A percentile compares a stretch with the other conserved stretches of the same genome.
These are phyloP conservation scores for Yamadazyma epiphylla DNA, from an alignment of 1,139 yeast genomes.

Conservation along the genomic window DNA sequence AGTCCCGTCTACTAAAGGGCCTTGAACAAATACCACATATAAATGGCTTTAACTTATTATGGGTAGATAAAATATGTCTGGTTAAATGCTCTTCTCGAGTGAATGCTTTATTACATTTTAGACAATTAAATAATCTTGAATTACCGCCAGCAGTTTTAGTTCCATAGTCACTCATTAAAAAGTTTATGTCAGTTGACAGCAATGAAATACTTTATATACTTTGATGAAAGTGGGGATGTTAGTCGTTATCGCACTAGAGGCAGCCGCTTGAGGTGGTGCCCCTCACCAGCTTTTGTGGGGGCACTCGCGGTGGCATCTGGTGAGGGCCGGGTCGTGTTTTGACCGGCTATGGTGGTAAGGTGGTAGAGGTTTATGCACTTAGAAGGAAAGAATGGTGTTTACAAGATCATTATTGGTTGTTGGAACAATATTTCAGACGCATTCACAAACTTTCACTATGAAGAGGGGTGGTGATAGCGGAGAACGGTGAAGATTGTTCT, in stretches of 20 bases:
- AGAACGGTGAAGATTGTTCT: no score
- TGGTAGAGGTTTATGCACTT: no score
- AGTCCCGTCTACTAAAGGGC: slow-evolving; percentile 88
- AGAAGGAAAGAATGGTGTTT: no score
- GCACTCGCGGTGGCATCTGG: neutral
- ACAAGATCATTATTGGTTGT: no score
- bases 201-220: neutral
- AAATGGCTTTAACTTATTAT: slow-evolving; percentile 46
- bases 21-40: slow-evolving; percentile 95
- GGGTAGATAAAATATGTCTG: slow-evolving; percentile 42
- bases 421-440: no score
- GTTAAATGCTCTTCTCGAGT: slow-evolving; percentile 48
- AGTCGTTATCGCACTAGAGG: neutral
- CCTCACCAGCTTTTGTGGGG: neutral
- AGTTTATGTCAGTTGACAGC: neutral
- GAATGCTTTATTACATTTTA: slow-evolving; percentile 43
- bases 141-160: slow-evolving; percentile 45
- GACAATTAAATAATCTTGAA: slow-evolving; percentile 41
- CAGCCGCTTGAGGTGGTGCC: neutral
- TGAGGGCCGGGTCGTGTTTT: neutral
- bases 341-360: neutral
- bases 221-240: slow-evolving; percentile 3
- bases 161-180: slow-evolving; percentile 28
- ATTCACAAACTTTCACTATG: no score
- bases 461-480: no score